Evolutionary conservation across 164 flowering plant genomes (phyloP).

Genomic region (Akebia trifoliata): DNA sequence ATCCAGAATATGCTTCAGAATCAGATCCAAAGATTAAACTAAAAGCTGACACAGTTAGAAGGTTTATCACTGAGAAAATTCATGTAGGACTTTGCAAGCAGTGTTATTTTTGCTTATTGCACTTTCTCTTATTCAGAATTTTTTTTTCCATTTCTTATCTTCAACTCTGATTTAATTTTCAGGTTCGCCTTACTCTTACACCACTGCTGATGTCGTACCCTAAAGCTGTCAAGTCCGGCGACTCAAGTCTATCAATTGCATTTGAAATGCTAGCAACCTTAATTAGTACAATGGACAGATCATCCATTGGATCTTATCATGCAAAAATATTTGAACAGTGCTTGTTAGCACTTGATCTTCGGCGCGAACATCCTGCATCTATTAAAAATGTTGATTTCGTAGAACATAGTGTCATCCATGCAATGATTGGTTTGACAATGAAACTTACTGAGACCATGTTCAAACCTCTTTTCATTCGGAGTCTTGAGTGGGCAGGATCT

Average conservation of each 20-base stretch:
- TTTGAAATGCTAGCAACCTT: constrained; percentile 62
- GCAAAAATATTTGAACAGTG: constrained; percentile 63
- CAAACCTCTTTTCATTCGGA: constrained; percentile 70
- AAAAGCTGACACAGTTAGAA: constrained; percentile 60
- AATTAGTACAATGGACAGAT: constrained; percentile 58
- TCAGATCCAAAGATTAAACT: constrained; percentile 46
- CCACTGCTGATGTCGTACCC: constrained; percentile 55
- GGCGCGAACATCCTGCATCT: constrained; percentile 53
- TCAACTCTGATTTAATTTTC: constrained; percentile 10
- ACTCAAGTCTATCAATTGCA: constrained; percentile 44
- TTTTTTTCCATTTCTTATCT: neutral
- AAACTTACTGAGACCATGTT: constrained; percentile 87
- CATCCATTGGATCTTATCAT: constrained; percentile 50
- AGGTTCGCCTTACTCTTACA: constrained; percentile 75
- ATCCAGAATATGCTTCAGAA: constrained; percentile 39
- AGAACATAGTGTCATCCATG: constrained; percentile 54
- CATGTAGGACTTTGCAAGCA: constrained; percentile 46
- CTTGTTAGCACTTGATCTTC: constrained; percentile 82
- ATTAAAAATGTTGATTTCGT: constrained; percentile 46
- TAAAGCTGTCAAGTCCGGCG: constrained; percentile 55
- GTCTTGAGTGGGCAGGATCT: constrained; percentile 87
- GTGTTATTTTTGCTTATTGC: neutral
- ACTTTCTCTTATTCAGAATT: neutral
- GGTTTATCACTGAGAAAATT: constrained; percentile 57
- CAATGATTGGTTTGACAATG: constrained; percentile 60